These are phyloP conservation scores for Yarrowia divulgata DNA, from an alignment of 805 yeast genomes.

Conservation along the genomic window DNA sequence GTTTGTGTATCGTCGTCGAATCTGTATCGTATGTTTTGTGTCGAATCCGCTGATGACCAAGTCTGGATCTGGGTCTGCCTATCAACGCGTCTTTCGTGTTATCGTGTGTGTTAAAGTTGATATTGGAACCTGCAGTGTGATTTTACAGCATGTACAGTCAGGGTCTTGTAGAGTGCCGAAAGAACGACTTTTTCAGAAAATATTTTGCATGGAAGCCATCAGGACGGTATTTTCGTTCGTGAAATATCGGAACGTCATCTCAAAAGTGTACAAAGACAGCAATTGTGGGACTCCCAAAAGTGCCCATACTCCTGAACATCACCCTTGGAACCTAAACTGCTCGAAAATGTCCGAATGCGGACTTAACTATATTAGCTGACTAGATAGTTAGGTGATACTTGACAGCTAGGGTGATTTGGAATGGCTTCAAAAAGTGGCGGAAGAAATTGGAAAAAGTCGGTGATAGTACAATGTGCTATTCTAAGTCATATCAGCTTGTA, in stretches of 20 bases:
- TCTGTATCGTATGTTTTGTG: neutral
- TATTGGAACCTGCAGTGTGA: constrained; percentile 10
- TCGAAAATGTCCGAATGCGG: neutral
- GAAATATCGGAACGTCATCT: neutral
- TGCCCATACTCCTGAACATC: constrained; percentile 5
- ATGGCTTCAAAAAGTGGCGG: too few relatives aligned
- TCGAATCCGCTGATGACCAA: neutral
- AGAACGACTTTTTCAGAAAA: constrained; percentile 10
- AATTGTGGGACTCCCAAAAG: too few relatives aligned
- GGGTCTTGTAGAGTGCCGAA: neutral
- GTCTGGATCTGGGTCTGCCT: neutral
- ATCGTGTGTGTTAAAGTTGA: constrained; percentile 26
- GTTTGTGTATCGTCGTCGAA: neutral
- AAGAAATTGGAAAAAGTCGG: too few relatives aligned
- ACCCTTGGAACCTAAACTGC: constrained; percentile 2
- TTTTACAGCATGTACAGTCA: neutral
- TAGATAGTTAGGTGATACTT: too few relatives aligned
- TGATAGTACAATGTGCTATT: too few relatives aligned
- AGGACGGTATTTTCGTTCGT: neutral
- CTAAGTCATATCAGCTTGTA: too few relatives aligned
- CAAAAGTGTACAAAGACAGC: neutral
- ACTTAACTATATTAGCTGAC: too few relatives aligned
- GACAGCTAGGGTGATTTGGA: too few relatives aligned
- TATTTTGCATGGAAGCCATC: neutral
- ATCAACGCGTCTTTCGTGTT: constrained; percentile 29